A percentile compares a stretch with the other conserved stretches of the same genome.
Conservation (phyloP, 805 yeast genomes). For the Candida patagonica region DNA sequence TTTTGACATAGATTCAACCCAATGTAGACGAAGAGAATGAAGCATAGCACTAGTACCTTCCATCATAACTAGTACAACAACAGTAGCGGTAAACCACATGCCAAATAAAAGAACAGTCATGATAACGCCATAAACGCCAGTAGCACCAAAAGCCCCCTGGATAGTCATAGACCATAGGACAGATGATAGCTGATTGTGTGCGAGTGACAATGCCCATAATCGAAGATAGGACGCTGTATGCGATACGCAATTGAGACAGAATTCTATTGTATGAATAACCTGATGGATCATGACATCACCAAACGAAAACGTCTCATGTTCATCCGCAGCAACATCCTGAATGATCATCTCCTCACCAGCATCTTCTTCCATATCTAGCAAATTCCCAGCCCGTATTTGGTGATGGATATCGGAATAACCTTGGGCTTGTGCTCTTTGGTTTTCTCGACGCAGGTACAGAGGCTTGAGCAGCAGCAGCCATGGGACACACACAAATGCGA, state of each 20-base stretch:
- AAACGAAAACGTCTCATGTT: slow-evolving; percentile 54
- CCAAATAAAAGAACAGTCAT: slow-evolving; percentile 74
- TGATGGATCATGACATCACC: slow-evolving; percentile 96
- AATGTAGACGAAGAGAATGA: slow-evolving; percentile 91
- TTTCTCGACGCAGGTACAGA: slow-evolving; percentile 49
- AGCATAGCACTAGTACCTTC: slow-evolving; percentile 99
- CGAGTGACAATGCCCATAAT: slow-evolving; percentile 93
- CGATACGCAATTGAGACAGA: slow-evolving; percentile 91
- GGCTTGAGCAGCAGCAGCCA: slow-evolving; percentile 87
- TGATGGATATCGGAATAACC: slow-evolving; percentile 45
- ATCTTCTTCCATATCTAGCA: slow-evolving; percentile 24
- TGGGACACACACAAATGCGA: slow-evolving; percentile 86
- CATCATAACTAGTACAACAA: slow-evolving; percentile 87
- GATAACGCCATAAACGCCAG: slow-evolving; percentile 58
- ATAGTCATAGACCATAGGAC: slow-evolving; percentile 97
- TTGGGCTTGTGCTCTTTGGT: slow-evolving; percentile 37
- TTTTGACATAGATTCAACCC: slow-evolving; percentile 99
- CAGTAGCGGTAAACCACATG: slow-evolving; percentile 91
- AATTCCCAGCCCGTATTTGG: slow-evolving; percentile 27
- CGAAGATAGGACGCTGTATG: slow-evolving; percentile 96
- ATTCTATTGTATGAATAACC: slow-evolving; percentile 95
- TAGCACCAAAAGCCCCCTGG: slow-evolving; percentile 61
- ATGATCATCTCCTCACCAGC: slow-evolving; percentile 24
- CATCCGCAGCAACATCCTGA: slow-evolving; percentile 31
- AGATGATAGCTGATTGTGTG: slow-evolving; percentile 89